Evolutionary conservation across 371 early-diverging fungal species (phyloP), one percentile per base, ranked within the genome.

Genomic region (Zancudomyces culisetae): DNA sequence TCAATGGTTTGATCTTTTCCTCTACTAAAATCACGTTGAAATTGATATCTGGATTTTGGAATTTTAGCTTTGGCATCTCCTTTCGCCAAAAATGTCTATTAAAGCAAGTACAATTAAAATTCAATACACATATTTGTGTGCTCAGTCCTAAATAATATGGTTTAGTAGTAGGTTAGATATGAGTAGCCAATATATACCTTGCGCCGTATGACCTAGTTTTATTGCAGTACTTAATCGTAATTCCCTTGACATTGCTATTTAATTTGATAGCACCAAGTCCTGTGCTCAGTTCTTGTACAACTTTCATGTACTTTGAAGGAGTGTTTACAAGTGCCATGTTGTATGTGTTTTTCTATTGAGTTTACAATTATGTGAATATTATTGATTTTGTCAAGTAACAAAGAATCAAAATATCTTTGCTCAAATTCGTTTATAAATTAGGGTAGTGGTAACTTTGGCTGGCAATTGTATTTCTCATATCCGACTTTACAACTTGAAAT

Each of bases 21-120:
- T 45, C 10, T 10, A 19, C 6, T 20, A 45, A 45, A 10, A 22
- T 45, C 22, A 45, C 45, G 45, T 45, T 26, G 45, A 45, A 45
- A 10, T 45, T 45, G 26, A 45, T 19, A 26, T 45, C 19, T 20
- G 45, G 45, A 26, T 45, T 45, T 26, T 6, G 4, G 45, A 45
- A 45, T 20, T 45, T 6, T 26, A 45, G 26, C 8, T 20, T 6
- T 12, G 45, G 45, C 8, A 45, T 6, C 6, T 45, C 26, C 26
- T 45, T 45, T 45, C 45, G 20, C 45, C 45, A 45, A 45, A 45
- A 45, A 45, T 45, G 45, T 45, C 45, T 45, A 45, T 45, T 45
- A 6, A 35, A 35, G 15, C 35, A 35, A 35, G 35, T 10, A 35
- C 35, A 35, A 35, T 10, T 6, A 6, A 35, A 35, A 10, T 15